Percentiles rank a stretch among this genome's conserved stretches.
Conservation (phyloP, 257 asterid genomes). For the Solanum virginianum region DNA sequence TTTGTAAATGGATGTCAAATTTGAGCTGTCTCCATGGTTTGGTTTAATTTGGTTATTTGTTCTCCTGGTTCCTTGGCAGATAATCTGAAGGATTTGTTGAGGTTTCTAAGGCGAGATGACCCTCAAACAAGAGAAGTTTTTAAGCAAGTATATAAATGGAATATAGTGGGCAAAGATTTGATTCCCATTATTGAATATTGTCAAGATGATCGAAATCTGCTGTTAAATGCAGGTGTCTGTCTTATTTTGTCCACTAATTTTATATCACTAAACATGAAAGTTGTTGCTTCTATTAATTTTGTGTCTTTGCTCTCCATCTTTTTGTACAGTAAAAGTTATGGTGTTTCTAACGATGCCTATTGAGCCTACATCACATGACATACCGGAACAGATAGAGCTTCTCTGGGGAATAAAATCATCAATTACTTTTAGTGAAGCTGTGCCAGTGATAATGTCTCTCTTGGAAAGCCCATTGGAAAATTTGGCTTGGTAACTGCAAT, state of each 20-base stretch:
- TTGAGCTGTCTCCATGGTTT: not conserved
- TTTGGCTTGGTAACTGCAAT: constrained; percentile 53
- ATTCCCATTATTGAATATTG: constrained; percentile 64
- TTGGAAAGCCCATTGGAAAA: constrained; percentile 78
- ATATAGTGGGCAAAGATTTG: constrained; percentile 53
- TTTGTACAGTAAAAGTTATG: constrained; percentile 67
- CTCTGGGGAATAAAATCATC: constrained; percentile 81
- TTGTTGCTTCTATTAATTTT: not conserved
- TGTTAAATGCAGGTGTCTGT: constrained; percentile 62
- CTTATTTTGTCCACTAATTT: not conserved
- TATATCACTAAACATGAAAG: not conserved
- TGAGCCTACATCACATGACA: constrained; percentile 65
- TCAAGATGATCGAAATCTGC: constrained; percentile 70
- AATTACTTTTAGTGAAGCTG: constrained; percentile 41
- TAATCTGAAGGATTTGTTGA: constrained; percentile 76
- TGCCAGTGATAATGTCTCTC: constrained; percentile 71
- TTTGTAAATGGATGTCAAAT: not conserved
- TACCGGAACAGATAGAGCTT: constrained; percentile 75
- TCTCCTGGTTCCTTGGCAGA: constrained; percentile 26
- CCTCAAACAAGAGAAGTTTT: constrained; percentile 86
- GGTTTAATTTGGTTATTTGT: not conserved
- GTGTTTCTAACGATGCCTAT: constrained; percentile 93
- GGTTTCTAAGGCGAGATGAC: constrained; percentile 88
- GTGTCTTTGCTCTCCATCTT: not conserved
- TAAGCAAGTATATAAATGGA: constrained; percentile 91